Evolutionary conservation across 768 basidiomycete genomes (phyloP), one percentile per base, ranked within the genome.

Genomic region (Ephemerocybe angulata): DNA sequence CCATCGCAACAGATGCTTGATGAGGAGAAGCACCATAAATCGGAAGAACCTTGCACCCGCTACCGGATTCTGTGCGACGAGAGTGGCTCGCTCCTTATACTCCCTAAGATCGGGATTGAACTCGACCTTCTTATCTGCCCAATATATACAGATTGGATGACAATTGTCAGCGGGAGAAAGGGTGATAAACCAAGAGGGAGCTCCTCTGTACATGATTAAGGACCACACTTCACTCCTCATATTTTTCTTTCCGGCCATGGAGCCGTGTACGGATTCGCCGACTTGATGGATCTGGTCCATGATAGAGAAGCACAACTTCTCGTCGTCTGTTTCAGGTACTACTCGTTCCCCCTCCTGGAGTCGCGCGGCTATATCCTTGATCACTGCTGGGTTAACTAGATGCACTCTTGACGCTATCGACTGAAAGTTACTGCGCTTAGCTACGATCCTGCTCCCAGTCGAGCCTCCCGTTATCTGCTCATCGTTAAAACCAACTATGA

Each of bases 401-500:
- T 64, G 35, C 1, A 73, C 37, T 8, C 65, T 40, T 0, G 60
- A 8, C 0, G 65, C 37, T 4, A 75, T 65, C 38, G 6, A 7
- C 7, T 63, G 17, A 1, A 75, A 74, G 8, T 62, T 62, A 0
- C 33, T 49, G 17, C 58, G 62, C 31, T 72, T 58, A 0, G 66
- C 59, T 2, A 71, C 8, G 0, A 74, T 33, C 40, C 58, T 72
- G 1, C 72, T 64, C 1, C 65, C 65, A 0, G 52, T 62, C 0
- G 65, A 58, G 3, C 66, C 60, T 1, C 51, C 54, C 41, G 65
- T 70, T 2, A 76, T 66, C 51, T 77, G 77, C 24, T 69, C 55
- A 44, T 76, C 70, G 48, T 70, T 76, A 52, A 76, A 76, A 0
- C 66, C 72, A 24, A 74, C 54, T 29, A 76, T 69, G 1, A 72